Percentiles rank a stretch among this genome's conserved stretches.
Conservation (phyloP, 495 filamentous ascomycete species). For the Aspergillus campestris region DNA sequence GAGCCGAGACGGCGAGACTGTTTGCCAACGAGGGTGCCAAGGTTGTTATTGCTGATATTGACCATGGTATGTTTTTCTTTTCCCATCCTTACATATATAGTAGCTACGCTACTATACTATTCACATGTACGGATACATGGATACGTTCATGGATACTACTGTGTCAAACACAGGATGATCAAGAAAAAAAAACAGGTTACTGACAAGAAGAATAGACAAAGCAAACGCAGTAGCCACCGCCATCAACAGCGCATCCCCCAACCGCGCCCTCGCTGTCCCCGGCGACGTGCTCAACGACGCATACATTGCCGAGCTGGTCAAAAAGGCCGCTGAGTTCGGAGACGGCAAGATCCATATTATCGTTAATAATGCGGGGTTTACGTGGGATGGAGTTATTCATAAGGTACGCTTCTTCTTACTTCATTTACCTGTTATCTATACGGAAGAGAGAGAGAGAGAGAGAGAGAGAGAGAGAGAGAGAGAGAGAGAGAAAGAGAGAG, state of each 20-base stretch:
- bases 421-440: background rate
- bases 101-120: too few relatives aligned
- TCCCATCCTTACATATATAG: background rate
- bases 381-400: conserved; percentile 87
- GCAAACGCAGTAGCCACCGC: conserved; percentile 49
- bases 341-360: conserved; percentile 80
- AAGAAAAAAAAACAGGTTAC: background rate
- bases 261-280: conserved; percentile 54
- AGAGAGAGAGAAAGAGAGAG: background rate
- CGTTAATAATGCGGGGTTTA: conserved; percentile 83
- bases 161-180: too few relatives aligned
- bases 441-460: background rate
- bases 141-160: background rate
- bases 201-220: conserved; percentile 40
- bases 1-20: conserved; percentile 68
- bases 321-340: conserved; percentile 69
- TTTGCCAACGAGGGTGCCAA: conserved; percentile 84
- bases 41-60: conserved; percentile 76
- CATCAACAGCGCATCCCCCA: conserved; percentile 55
- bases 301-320: conserved; percentile 61
- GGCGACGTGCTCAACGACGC: conserved; percentile 64
- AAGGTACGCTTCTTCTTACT: conserved; percentile 45
- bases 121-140: background rate
- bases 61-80: conserved; percentile 45
- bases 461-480: background rate